phyloP scores from a whole-genome alignment of 495 filamentous ascomycete species.

The Hypoxylon lenormandii region DNA sequence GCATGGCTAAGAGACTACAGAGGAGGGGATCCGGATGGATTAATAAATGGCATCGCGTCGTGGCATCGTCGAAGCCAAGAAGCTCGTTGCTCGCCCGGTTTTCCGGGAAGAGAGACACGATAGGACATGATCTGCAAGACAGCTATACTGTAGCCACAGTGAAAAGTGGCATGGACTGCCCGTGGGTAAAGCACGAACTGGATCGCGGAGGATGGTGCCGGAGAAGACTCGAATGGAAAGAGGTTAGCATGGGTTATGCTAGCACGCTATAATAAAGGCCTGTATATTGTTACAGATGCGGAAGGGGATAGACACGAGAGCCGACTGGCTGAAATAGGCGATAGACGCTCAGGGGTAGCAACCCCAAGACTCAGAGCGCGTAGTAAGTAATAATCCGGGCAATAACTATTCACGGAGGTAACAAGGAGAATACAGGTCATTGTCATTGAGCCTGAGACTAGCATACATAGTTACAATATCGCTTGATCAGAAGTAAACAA shows the following conservation, averaged over 20 bases:
- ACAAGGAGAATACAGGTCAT: constrained; percentile 16
- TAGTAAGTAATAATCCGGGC: constrained; percentile 29
- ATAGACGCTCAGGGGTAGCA: constrained; percentile 47
- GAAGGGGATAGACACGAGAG: constrained; percentile 34
- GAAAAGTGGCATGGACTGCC: constrained; percentile 29
- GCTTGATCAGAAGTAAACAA: constrained; percentile 12
- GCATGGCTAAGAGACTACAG: constrained; percentile 22
- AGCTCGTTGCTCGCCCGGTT: constrained; percentile 37
- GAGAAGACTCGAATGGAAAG: constrained; percentile 37
- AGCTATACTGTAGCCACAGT: constrained; percentile 25
- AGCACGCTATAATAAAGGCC: constrained; percentile 42
- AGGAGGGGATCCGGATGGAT: constrained; percentile 30
- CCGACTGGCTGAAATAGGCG: constrained; percentile 50
- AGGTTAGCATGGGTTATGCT: constrained; percentile 45
- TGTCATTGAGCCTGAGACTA: constrained; percentile 37
- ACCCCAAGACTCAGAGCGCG: constrained; percentile 19
- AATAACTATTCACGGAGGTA: constrained; percentile 29
- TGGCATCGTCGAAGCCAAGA: constrained; percentile 33
- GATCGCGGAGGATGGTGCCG: constrained; percentile 48
- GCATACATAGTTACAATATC: background rate
- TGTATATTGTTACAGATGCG: constrained; percentile 39
- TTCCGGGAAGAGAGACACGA: constrained; percentile 46
- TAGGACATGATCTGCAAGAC: constrained; percentile 44
- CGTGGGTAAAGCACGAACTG: constrained; percentile 47
- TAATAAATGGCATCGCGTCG: constrained; percentile 48